These are phyloP conservation scores for Lecanicillium sp. DNA, from an alignment of 2,329 filamentous ascomycete genomes.

Conservation along the genomic window DNA sequence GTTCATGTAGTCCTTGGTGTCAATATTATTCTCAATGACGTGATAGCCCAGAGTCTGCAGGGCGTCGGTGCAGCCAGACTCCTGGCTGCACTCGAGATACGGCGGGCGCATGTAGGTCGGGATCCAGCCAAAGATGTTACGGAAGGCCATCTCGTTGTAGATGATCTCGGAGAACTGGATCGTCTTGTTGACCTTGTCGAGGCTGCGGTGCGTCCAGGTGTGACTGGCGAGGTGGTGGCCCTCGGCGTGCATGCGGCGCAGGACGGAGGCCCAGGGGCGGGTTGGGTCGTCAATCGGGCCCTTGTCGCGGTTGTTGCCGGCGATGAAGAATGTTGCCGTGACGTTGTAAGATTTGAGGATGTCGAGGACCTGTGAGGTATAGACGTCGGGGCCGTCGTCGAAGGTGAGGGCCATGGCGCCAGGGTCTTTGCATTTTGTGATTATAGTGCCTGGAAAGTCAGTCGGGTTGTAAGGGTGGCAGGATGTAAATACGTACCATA, in stretches of 20 bases:
- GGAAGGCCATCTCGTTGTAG: conserved; percentile 39
- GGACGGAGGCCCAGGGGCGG: conserved; percentile 29
- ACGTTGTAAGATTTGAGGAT: conserved; percentile 25
- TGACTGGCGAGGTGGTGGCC: conserved; percentile 43
- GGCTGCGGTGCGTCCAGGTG: conserved; percentile 41
- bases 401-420: conserved; percentile 39
- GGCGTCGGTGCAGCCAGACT: conserved; percentile 33
- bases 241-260: conserved; percentile 34
- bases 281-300: conserved; percentile 33
- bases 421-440: conserved; percentile 30
- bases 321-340: conserved; percentile 38
- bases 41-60: conserved; percentile 45
- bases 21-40: conserved; percentile 50
- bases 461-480: too few relatives aligned
- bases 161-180: conserved; percentile 34
- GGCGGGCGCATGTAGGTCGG: conserved; percentile 41
- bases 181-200: conserved; percentile 30
- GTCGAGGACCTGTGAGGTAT: conserved; percentile 37
- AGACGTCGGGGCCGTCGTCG: conserved; percentile 41
- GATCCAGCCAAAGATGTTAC: conserved; percentile 35
- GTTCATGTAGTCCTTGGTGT: conserved; percentile 56
- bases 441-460: conserved; percentile 24
- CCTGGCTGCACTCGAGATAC: conserved; percentile 36
- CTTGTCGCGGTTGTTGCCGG: conserved; percentile 36
- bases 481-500: conserved; percentile 27